Percentiles rank a stretch among this genome's conserved stretches.
Conservation (phyloP, 2,329 filamentous ascomycete species). For the Cadophora luteo-olivacea region DNA sequence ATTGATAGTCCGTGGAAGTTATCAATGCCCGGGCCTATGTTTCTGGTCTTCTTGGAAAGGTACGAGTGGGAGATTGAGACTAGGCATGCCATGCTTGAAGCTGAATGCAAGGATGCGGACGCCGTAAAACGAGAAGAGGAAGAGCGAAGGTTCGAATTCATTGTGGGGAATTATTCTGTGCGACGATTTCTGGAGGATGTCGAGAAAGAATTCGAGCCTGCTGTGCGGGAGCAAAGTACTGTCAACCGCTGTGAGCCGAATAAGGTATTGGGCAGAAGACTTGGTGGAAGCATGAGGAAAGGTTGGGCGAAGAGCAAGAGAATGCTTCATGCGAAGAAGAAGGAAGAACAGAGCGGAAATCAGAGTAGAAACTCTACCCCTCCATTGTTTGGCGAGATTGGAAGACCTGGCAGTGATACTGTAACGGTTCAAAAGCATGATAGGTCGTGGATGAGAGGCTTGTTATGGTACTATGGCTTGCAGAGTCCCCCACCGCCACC, state of each 20-base stretch:
- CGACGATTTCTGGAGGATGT: conserved; percentile 26
- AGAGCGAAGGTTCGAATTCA: conserved; percentile 27
- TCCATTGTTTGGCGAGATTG: conserved; percentile 30
- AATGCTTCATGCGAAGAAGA: background rate
- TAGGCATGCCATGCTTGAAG: conserved; percentile 25
- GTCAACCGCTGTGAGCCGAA: background rate
- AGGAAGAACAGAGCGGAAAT: background rate
- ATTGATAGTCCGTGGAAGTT: conserved; percentile 14
- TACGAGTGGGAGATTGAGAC: conserved; percentile 32
- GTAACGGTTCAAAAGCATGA: background rate
- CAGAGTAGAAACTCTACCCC: background rate
- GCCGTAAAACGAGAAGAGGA: conserved; percentile 3
- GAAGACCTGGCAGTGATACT: background rate
- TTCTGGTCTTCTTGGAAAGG: conserved; percentile 33
- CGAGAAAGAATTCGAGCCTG: conserved; percentile 18
- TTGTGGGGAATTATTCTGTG: conserved; percentile 32
- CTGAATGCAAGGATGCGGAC: background rate
- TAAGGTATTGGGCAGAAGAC: background rate
- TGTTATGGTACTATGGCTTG: conserved; percentile 28
- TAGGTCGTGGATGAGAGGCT: conserved; percentile 17
- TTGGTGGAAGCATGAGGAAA: background rate
- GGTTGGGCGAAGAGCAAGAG: background rate
- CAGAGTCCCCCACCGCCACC: background rate
- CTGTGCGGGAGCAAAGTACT: background rate
- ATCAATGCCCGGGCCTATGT: conserved; percentile 31